A percentile compares a stretch with the other conserved stretches of the same genome.
phyloP scores from a whole-genome alignment of 345 rosid genomes.

The Excoecaria agallocha region DNA sequence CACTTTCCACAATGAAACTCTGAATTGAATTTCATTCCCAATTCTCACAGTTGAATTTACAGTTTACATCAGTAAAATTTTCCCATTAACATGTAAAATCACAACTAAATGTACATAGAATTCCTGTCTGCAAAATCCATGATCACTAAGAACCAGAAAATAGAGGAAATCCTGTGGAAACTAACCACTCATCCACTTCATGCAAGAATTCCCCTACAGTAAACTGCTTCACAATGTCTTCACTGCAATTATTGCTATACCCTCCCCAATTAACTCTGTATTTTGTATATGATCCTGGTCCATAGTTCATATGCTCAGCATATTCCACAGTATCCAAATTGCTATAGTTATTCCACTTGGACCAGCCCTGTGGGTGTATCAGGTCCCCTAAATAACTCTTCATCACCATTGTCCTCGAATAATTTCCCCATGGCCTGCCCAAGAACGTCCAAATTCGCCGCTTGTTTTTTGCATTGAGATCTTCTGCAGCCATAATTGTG shows the following conservation, averaged over 20 bases:
- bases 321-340: constrained; percentile 16
- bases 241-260: constrained; percentile 12
- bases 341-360: constrained; percentile 9
- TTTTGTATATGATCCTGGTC: constrained; percentile 13
- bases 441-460: background rate
- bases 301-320: constrained; percentile 15
- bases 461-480: background rate
- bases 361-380: constrained; percentile 19
- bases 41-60: background rate
- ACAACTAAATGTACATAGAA: background rate
- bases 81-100: background rate
- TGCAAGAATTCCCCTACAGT: background rate
- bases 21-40: background rate
- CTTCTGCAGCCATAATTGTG: constrained; percentile 7
- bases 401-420: constrained; percentile 8
- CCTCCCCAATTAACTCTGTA: constrained; percentile 12
- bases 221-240: constrained; percentile 7
- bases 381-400: constrained; percentile 16
- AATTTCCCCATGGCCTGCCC: constrained; percentile 21
- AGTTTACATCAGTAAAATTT: background rate
- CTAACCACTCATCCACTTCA: constrained; percentile 2
- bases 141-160: constrained; percentile 8
- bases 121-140: background rate
- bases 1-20: background rate
- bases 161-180: constrained; percentile 1